A percentile compares a stretch with the other conserved stretches of the same genome.
Conservation (phyloP, 176 grass and related monocot genomes). For the Zoysia pacifica region DNA sequence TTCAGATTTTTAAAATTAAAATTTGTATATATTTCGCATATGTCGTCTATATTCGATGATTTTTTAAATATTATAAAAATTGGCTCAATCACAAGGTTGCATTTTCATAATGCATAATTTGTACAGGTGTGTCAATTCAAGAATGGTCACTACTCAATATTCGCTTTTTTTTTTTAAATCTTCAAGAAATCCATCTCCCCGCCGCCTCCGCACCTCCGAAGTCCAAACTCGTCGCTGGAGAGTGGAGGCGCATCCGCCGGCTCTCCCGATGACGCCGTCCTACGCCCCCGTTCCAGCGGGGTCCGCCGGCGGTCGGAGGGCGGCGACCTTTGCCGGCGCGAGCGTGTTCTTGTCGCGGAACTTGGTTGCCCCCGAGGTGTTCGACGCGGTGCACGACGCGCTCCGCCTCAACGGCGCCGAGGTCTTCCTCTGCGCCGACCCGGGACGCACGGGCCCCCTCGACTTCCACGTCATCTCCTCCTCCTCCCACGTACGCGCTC, state of each 20-base stretch:
- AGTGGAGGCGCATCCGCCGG: neutral
- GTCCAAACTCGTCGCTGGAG: neutral
- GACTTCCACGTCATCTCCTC: slow-evolving; percentile 93
- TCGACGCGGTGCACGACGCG: slow-evolving; percentile 81
- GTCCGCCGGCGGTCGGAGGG: slow-evolving; percentile 39
- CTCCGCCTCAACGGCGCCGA: slow-evolving; percentile 89
- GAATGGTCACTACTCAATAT: too few species aligned
- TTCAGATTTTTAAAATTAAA: too few species aligned
- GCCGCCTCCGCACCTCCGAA: slow-evolving; percentile 17
- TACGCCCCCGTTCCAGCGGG: neutral
- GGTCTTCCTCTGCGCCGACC: slow-evolving; percentile 70
- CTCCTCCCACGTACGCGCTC: slow-evolving; percentile 61
- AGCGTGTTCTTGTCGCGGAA: slow-evolving; percentile 88
- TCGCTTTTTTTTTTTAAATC: too few species aligned
- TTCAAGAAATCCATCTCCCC: neutral
- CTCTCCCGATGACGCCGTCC: slow-evolving; percentile 42
- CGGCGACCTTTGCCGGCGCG: slow-evolving; percentile 66
- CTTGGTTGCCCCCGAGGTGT: slow-evolving; percentile 85
- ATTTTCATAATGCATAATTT: too few species aligned
- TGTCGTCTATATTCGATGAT: too few species aligned
- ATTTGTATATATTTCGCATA: too few species aligned
- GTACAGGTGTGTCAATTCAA: too few species aligned
- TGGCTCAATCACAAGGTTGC: too few species aligned
- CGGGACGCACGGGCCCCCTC: slow-evolving; percentile 48
- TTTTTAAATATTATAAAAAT: too few species aligned